Percentiles rank a stretch among this genome's conserved stretches.
phyloP scores from a whole-genome alignment of 352 stramenopile species.

The Phytophthora pluvialis region DNA sequence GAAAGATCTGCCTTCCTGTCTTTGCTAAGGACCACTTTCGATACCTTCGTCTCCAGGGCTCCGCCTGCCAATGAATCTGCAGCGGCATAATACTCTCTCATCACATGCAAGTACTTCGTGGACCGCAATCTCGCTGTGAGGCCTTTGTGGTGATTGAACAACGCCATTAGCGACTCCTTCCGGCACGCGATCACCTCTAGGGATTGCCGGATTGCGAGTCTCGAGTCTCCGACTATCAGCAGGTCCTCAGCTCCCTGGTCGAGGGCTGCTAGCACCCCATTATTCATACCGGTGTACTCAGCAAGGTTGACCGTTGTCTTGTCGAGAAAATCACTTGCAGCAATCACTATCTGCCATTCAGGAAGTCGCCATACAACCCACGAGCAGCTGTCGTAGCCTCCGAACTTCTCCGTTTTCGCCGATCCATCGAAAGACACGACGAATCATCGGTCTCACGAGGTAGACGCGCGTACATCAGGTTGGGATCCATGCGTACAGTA shows the following conservation, averaged over 20 bases:
- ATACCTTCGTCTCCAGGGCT: neutral
- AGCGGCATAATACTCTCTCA: neutral
- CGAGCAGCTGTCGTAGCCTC: constrained; percentile 12
- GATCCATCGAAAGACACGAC: constrained; percentile 33
- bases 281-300: neutral
- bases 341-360: constrained; percentile 20
- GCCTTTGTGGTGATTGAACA: too few species aligned
- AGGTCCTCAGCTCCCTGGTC: neutral
- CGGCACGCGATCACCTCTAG: too few species aligned
- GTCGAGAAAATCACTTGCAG: constrained; percentile 14
- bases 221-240: neutral
- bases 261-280: neutral
- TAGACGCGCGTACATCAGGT: neutral
- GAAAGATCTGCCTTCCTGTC: too few species aligned
- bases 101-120: neutral
- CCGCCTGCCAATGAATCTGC: neutral
- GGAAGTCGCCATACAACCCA: constrained; percentile 29
- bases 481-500: neutral
- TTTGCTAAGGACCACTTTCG: neutral
- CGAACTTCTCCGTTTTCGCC: constrained; percentile 18
- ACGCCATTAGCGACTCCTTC: too few species aligned
- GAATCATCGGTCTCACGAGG: neutral
- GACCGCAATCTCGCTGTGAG: too few species aligned
- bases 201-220: too few species aligned
- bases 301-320: constrained; percentile 30